Base-by-base conservation (phyloP, 345 rosid species). In the Psidium guajava region DNA sequence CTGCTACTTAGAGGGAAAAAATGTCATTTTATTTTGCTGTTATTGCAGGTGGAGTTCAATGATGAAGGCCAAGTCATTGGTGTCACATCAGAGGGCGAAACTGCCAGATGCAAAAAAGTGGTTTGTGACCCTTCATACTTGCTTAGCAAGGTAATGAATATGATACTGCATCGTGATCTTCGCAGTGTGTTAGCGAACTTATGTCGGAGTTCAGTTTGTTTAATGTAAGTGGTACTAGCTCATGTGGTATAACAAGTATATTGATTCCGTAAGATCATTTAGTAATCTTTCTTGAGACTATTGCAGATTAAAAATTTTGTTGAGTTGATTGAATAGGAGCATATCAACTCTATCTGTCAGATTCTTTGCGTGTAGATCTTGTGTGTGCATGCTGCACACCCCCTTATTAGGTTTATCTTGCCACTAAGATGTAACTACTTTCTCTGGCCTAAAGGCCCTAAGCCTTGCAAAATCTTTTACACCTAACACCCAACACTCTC, bases 61-160 rank as follows among this genome's bases (percentile, higher is more conserved):
- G 96, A 91, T 73, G 98, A 95, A 91, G 98, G 99, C 47, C 91
- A 93, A 90, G 99, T 91, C 85, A 5, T 22, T 56, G 99, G 99
- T 87, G 99, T 98, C 80, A 95, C 99, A 47, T 97, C 99, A 18
- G 99, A 96, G 90, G 98, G 99, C 81, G 98, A 94, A 93, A 98
- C 99, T 86, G 99, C 99, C n/a, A 94, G 84, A 89, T 94, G 99
- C 93, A 95, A 95, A 89, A 98, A 96, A 90, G 95, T 96, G 90
- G 99, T 98, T 82, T 96, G 99, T 36, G 99, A 98, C 85, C 99
- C 99, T 84, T 98, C 98, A 49, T 98, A 94, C 93, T 91, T 96
- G 51, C 91, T 96, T 13, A 87, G 85, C 92, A 98, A 96, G 98
- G 99, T 98, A 91, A 85, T n/a, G 49, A 42, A 36, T 32, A 36